These are phyloP conservation scores for Magnusiomyces tetraspermus DNA, from an alignment of 1,139 yeast genomes.

Conservation along the genomic window DNA sequence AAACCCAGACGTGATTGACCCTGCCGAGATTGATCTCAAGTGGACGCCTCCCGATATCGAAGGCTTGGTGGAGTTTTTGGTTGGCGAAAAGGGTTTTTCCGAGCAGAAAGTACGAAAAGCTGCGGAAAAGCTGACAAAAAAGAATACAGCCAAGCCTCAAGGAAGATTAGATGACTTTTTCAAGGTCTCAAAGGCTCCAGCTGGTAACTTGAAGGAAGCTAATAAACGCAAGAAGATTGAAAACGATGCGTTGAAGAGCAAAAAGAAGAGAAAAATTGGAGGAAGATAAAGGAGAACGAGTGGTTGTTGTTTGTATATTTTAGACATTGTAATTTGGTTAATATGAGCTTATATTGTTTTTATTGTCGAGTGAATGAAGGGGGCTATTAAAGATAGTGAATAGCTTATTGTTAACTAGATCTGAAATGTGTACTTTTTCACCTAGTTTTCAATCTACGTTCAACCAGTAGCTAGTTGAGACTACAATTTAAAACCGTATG, in stretches of 20 bases:
- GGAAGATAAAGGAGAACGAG: constrained; percentile 7
- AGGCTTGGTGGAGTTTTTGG: constrained; percentile 63
- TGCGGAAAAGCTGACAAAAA: constrained; percentile 75
- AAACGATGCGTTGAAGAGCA: constrained; percentile 20
- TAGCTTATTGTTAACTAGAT: no score
- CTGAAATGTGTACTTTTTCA: no score
- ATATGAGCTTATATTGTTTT: neutral
- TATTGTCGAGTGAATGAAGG: no score
- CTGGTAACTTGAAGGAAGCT: constrained; percentile 18
- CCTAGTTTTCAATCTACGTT: no score
- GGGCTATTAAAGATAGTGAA: no score
- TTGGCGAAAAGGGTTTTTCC: constrained; percentile 70
- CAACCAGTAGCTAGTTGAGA: no score
- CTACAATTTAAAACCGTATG: no score
- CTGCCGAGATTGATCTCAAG: constrained; percentile 47
- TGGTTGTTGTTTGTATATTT: neutral
- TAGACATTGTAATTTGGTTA: neutral
- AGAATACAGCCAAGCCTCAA: constrained; percentile 76
- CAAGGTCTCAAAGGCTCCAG: constrained; percentile 47
- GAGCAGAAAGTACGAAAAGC: constrained; percentile 88
- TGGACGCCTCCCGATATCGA: constrained; percentile 74
- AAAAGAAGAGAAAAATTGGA: constrained; percentile 16
- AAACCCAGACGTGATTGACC: constrained; percentile 66
- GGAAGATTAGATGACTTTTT: constrained; percentile 91
- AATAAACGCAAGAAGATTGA: constrained; percentile 25